phyloP scores from a whole-genome alignment of 2,329 filamentous ascomycete species.

The Neonectria coccinea region DNA sequence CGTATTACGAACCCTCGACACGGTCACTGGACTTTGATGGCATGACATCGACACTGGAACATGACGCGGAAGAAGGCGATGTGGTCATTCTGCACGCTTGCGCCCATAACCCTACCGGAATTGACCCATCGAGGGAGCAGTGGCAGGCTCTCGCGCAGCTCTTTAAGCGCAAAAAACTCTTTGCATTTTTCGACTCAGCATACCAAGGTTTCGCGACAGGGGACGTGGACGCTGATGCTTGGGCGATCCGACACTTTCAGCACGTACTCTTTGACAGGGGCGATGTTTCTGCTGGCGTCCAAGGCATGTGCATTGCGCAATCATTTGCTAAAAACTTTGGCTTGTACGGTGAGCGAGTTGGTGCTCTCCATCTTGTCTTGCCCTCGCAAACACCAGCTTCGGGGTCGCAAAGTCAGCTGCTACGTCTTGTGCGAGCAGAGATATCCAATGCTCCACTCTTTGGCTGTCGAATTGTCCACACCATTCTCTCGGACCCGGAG shows the following conservation, averaged over 20 bases:
- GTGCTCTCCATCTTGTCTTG: conserved; percentile 39
- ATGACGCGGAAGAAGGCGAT: conserved; percentile 44
- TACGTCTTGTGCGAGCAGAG: conserved; percentile 13
- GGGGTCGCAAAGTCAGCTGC: not conserved
- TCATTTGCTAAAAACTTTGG: conserved; percentile 55
- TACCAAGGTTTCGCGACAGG: conserved; percentile 55
- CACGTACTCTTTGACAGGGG: conserved; percentile 6
- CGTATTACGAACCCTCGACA: conserved; percentile 47
- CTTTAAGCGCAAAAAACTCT: conserved; percentile 44
- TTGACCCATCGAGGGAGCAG: conserved; percentile 50
- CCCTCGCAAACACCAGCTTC: not conserved
- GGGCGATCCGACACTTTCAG: conserved; percentile 48
- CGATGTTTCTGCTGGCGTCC: not conserved
- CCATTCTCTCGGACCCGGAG: conserved; percentile 13
- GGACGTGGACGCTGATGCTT: conserved; percentile 49
- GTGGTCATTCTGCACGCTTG: conserved; percentile 54
- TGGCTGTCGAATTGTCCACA: conserved; percentile 21
- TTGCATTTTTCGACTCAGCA: conserved; percentile 53
- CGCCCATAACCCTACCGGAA: conserved; percentile 55
- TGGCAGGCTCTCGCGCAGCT: conserved; percentile 50
- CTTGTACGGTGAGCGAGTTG: conserved; percentile 52
- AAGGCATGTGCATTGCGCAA: conserved; percentile 47
- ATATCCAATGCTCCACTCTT: conserved; percentile 21
- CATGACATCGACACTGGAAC: conserved; percentile 43
- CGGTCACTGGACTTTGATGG: conserved; percentile 47